Conservation (phyloP, 73 alveolate genomes). For the Halteria grandinella region DNA sequence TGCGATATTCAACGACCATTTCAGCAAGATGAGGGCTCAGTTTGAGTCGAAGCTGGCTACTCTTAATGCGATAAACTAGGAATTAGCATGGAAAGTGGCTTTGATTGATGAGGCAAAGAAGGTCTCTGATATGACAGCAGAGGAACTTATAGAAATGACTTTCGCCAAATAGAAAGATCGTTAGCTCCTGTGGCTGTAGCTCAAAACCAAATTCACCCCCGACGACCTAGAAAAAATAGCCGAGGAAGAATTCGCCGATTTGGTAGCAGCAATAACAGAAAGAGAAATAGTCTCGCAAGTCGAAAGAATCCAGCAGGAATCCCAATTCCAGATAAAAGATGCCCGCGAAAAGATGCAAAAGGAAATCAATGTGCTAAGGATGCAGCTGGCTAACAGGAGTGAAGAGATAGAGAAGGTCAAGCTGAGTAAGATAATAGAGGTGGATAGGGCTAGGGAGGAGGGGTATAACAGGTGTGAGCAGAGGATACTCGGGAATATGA, state of each 20-base stretch:
- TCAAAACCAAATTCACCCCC: conserved; percentile 11
- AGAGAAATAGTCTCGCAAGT: conserved; percentile 27
- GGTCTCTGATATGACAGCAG: conserved; percentile 32
- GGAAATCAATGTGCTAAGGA: conserved; percentile 33
- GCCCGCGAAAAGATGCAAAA: conserved; percentile 43
- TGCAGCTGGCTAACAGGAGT: neutral
- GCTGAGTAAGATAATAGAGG: conserved; percentile 3
- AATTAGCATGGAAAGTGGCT: conserved; percentile 45
- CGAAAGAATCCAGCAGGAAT: conserved; percentile 13
- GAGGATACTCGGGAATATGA: conserved; percentile 34
- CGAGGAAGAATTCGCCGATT: conserved; percentile 46
- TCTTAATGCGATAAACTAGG: conserved; percentile 22
- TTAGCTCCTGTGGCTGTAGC: conserved; percentile 1
- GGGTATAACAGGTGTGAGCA: conserved; percentile 29
- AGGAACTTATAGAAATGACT: conserved; percentile 27
- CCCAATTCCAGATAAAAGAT: conserved; percentile 36
- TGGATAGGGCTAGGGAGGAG: conserved; percentile 27
- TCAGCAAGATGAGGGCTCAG: conserved; percentile 6
- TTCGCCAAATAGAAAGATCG: conserved; percentile 43
- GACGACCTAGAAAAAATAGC: conserved; percentile 37
- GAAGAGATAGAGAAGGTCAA: conserved; percentile 45
- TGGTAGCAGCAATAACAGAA: conserved; percentile 29
- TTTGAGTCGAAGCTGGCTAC: conserved; percentile 13
- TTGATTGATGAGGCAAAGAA: conserved; percentile 47
- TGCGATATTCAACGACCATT: conserved; percentile 21